These are phyloP conservation scores for Middelhovenomyces tepae DNA, from an alignment of 805 yeast species.

Conservation along the genomic window DNA sequence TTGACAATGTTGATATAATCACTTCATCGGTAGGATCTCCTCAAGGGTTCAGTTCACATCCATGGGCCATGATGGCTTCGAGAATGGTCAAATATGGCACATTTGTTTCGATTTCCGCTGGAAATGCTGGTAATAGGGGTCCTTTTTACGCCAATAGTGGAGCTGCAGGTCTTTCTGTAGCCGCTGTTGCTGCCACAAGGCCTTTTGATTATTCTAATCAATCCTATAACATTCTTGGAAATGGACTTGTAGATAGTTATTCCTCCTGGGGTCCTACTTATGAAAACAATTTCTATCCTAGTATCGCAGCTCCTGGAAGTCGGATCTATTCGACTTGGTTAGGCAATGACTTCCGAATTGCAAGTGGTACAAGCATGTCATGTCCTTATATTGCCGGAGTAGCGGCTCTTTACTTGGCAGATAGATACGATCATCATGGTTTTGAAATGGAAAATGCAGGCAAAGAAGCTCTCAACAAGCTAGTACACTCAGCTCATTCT, in stretches of 20 bases:
- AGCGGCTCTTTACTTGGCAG: slow-evolving; percentile 14
- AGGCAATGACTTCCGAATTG: slow-evolving; percentile 4
- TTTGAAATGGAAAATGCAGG: slow-evolving; percentile 6
- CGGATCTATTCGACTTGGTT: slow-evolving; percentile 13
- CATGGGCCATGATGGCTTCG: slow-evolving; percentile 12
- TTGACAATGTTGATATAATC: slow-evolving; percentile 12
- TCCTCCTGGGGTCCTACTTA: slow-evolving; percentile 20
- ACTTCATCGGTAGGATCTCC: slow-evolving; percentile 17
- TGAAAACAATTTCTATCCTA: slow-evolving; percentile 16
- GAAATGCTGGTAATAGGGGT: slow-evolving; percentile 5
- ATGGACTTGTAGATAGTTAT: slow-evolving; percentile 5
- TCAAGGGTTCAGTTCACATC: slow-evolving; percentile 10
- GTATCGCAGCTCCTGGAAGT: slow-evolving; percentile 20
- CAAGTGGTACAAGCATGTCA: slow-evolving; percentile 18
- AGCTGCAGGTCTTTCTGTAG: slow-evolving; percentile 7
- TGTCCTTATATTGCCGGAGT: slow-evolving; percentile 17
- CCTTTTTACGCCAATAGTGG: slow-evolving; percentile 4
- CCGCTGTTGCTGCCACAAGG: slow-evolving; percentile 5
- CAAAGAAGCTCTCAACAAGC: slow-evolving; percentile 5
- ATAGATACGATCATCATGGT: slow-evolving; percentile 1
- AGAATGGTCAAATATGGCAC: slow-evolving; percentile 11
- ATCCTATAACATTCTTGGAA: slow-evolving; percentile 1
- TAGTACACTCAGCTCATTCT: slow-evolving; percentile 7
- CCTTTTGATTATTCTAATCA: slow-evolving; percentile 2
- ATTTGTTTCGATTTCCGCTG: slow-evolving; percentile 7